Evolutionary conservation across 1,139 yeast genomes (phyloP).

Genomic region (Debaryomycetaceae sp.): DNA sequence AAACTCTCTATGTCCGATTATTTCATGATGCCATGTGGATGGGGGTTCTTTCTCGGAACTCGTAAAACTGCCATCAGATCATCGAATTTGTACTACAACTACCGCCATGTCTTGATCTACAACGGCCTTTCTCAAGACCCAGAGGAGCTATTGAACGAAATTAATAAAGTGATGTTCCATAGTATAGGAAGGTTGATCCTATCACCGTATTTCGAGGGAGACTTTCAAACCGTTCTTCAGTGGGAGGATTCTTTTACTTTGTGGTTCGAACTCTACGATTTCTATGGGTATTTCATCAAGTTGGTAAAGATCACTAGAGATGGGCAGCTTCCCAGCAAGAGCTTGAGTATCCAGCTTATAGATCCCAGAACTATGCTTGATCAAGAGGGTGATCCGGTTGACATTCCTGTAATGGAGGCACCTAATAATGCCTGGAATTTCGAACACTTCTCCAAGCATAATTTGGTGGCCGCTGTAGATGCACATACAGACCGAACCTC

Average conservation of each 20-base stretch:
- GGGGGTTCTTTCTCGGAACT: conserved; percentile 29
- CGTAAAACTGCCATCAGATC: conserved; percentile 12
- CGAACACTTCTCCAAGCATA: conserved; percentile 14
- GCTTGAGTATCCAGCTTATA: conserved; percentile 19
- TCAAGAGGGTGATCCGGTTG: conserved; percentile 27
- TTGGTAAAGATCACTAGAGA: conserved; percentile 24
- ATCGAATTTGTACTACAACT: conserved; percentile 15
- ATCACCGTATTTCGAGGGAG: conserved; percentile 22
- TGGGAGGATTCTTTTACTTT: conserved; percentile 34
- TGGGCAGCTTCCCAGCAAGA: conserved; percentile 12
- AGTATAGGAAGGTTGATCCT: conserved; percentile 23
- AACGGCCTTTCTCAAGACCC: conserved; percentile 15
- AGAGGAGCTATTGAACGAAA: conserved; percentile 13
- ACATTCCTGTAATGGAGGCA: conserved; percentile 16
- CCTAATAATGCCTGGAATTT: conserved; percentile 26
- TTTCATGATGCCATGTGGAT: conserved; percentile 24
- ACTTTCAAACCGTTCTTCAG: conserved; percentile 13
- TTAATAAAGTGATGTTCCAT: conserved; percentile 19
- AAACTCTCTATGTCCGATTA: conserved; percentile 28
- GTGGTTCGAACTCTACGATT: conserved; percentile 39
- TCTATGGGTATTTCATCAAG: conserved; percentile 25
- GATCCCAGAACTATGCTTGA: conserved; percentile 32
- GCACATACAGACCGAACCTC: not conserved
- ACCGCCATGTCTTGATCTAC: conserved; percentile 24
- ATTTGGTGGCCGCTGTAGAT: conserved; percentile 1